Percentiles rank a stretch among this genome's conserved stretches.
These are phyloP conservation scores for Neonectria punicea DNA, from an alignment of 2,329 filamentous ascomycete species.

Conservation along the genomic window DNA sequence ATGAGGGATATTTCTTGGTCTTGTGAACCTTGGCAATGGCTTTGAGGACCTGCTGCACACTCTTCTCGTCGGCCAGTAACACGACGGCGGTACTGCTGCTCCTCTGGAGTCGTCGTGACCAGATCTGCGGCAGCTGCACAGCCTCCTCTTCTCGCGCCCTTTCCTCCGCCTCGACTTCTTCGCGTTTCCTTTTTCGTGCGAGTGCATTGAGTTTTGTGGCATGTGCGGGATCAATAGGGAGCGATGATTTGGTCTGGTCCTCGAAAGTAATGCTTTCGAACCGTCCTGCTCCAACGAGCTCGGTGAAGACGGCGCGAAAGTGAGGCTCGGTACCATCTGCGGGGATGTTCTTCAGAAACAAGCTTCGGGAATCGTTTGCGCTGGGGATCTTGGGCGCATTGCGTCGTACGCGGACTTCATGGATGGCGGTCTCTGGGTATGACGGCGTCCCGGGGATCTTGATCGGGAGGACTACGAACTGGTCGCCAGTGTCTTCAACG, in stretches of 20 bases:
- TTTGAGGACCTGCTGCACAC: slow-evolving; percentile 80
- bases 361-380: slow-evolving; percentile 76
- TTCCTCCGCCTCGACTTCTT: slow-evolving; percentile 65
- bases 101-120: slow-evolving; percentile 75
- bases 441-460: slow-evolving; percentile 71
- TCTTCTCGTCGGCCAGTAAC: slow-evolving; percentile 84
- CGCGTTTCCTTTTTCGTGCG: slow-evolving; percentile 54
- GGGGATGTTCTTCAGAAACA: slow-evolving; percentile 93
- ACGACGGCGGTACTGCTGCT: slow-evolving; percentile 85
- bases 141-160: slow-evolving; percentile 66
- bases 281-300: slow-evolving; percentile 78
- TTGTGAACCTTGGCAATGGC: slow-evolving; percentile 72
- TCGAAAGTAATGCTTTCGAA: slow-evolving; percentile 85
- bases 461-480: slow-evolving; percentile 77
- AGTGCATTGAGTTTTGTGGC: slow-evolving; percentile 50
- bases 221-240: slow-evolving; percentile 62
- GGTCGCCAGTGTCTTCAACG: slow-evolving; percentile 51
- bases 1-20: slow-evolving; percentile 70
- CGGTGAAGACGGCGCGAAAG: slow-evolving; percentile 78
- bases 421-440: slow-evolving; percentile 70
- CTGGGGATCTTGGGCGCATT: slow-evolving; percentile 84
- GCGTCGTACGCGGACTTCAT: slow-evolving; percentile 87
- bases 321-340: slow-evolving; percentile 83
- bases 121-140: slow-evolving; percentile 74
- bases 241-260: slow-evolving; percentile 59